Evolutionary conservation across 192 early-diverging fungal species (phyloP), one percentile per base, ranked within the genome.

Genomic region (Helicostylum pulchrum): DNA sequence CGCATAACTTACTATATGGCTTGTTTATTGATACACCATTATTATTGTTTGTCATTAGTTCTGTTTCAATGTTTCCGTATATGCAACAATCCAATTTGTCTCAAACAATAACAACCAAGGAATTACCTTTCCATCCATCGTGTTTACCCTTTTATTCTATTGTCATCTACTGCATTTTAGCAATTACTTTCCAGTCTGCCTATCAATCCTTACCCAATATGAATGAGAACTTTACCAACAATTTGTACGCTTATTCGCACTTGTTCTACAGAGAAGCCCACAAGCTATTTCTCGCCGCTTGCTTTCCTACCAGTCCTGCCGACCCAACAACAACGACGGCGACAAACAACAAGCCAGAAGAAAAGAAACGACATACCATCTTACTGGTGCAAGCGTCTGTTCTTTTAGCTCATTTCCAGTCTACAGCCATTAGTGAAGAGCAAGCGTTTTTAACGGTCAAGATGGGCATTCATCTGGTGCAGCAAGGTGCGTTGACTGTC

Each of bases 361-460:
- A n/a, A 30, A 59, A 59, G 21, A 59, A 26, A 45, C 19, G 20
- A 20, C 31, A 58, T 11, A 15, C 20, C 12, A 2, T 42, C 4
- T 26, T 59, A 7, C 23, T 64, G 5, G 7, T 53, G 20, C 62
- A 51, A 15, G 39, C 62, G 2, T 50, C 62, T 12, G 42, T 64
- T 44, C 42, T 64, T n/a, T n/a, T 64, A 7, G 2, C 51, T 30
- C 62, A 64, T 30, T 64, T 52, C 43, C 62, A 64, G n/a, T 43
- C 50, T 4, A 53, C 42, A 39, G 49, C 62, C 7, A 64, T 64
- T 43, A n/a, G 36, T 8, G 42, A 64, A 30, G 62, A 64, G 0
- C 62, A 64, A 39, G 62, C 62, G 12, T 53, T 39, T 19, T 20
- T 64, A 17, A 64, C 62, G 3, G n/a, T 64, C 11, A 34, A 46